Conservation (phyloP, 108 stramenopile species). For the Parietichytrium sp. region DNA sequence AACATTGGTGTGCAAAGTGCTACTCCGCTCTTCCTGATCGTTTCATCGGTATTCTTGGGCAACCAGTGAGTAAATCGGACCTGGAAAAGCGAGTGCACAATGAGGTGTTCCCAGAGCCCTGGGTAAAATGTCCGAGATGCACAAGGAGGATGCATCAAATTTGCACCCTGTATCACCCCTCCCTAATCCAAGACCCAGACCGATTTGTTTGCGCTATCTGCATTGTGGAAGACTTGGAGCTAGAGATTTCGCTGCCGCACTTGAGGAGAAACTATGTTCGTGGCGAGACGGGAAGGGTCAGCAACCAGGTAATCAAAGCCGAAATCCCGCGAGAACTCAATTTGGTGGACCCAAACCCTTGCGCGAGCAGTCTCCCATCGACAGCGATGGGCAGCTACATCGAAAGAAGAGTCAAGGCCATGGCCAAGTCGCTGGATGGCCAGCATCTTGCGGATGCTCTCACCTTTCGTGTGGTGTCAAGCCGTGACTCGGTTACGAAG, state of each 20-base stretch:
- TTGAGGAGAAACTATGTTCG: not conserved
- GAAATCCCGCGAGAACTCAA: not conserved
- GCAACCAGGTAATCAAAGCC: not conserved
- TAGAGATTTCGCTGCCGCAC: not conserved
- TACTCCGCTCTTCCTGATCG: conserved; percentile 65
- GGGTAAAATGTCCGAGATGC: conserved; percentile 83
- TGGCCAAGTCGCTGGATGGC: not conserved
- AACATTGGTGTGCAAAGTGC: conserved; percentile 78
- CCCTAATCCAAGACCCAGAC: not conserved
- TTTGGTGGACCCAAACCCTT: not conserved
- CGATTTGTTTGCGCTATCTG: conserved; percentile 63
- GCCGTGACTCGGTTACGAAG: conserved; percentile 2
- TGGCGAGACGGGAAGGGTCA: not conserved
- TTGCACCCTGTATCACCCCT: conserved; percentile 82
- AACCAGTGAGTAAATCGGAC: conserved; percentile 70
- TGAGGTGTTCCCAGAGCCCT: conserved; percentile 74
- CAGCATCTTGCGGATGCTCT: conserved; percentile 21
- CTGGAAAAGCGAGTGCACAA: conserved; percentile 77
- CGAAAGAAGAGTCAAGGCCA: not conserved
- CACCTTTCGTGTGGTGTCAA: not conserved
- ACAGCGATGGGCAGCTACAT: not conserved
- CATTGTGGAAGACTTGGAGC: not conserved
- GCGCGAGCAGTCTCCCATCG: not conserved
- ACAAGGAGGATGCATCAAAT: conserved; percentile 83
- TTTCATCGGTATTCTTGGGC: conserved; percentile 69